Percentiles rank a stretch among this genome's conserved stretches.
phyloP scores from a whole-genome alignment of 768 basidiomycete genomes.

The Pleurotus tuoliensis region DNA sequence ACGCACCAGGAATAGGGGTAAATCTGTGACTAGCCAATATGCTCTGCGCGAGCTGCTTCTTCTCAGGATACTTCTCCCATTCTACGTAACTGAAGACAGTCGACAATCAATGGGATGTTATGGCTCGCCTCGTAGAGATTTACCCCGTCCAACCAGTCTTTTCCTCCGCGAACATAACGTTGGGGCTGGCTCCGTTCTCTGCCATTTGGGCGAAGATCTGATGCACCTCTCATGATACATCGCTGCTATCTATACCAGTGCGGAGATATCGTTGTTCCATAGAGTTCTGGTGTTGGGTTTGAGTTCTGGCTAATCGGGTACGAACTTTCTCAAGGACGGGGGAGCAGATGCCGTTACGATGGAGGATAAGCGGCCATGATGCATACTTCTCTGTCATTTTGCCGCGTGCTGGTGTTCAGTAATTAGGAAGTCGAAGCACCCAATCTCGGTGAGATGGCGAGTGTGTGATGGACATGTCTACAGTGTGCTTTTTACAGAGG shows the following conservation, averaged over 20 bases:
- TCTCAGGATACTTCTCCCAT: conserved; percentile 45
- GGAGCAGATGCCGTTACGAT: neutral
- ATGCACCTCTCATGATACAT: neutral
- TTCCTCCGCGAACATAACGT: conserved; percentile 30
- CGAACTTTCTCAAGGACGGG: neutral
- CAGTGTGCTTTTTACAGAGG: conserved; percentile 34
- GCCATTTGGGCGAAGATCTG: neutral
- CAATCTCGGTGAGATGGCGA: neutral
- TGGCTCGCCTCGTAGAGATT: neutral
- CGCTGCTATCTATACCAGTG: neutral
- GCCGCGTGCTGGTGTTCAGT: neutral
- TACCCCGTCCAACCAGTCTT: conserved; percentile 36
- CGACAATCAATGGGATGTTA: too few species aligned
- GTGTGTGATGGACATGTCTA: neutral
- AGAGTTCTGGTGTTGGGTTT: neutral
- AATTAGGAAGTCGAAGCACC: neutral
- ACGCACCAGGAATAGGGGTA: conserved; percentile 34
- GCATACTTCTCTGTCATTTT: neutral
- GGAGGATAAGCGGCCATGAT: neutral
- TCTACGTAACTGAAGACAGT: conserved; percentile 35
- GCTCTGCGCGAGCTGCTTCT: conserved; percentile 34
- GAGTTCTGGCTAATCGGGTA: neutral
- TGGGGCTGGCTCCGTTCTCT: neutral
- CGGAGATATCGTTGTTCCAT: neutral
- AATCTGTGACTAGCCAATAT: conserved; percentile 38